These are phyloP conservation scores for Staphylotrichum tortipilum DNA, from an alignment of 495 filamentous ascomycete genomes.

Conservation along the genomic window DNA sequence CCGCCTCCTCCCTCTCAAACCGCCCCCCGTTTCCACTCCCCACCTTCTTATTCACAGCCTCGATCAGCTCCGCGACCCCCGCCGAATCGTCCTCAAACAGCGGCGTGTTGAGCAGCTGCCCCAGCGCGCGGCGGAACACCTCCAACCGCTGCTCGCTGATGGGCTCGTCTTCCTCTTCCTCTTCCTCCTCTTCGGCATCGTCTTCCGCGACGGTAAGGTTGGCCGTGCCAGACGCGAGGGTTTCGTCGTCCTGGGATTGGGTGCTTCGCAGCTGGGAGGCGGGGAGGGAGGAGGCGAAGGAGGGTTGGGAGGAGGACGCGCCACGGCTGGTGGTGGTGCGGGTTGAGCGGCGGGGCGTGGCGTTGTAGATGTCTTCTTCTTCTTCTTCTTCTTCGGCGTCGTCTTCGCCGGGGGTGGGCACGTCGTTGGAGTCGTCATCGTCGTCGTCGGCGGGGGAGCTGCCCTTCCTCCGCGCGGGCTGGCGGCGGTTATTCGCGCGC, in stretches of 20 bases:
- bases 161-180: slow-evolving; percentile 19
- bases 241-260: slow-evolving; percentile 28
- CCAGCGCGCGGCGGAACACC: slow-evolving; percentile 70
- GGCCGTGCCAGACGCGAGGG: slow-evolving; percentile 29
- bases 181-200: slow-evolving; percentile 18
- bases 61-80: slow-evolving; percentile 63
- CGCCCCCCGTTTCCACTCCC: slow-evolving; percentile 29
- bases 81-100: slow-evolving; percentile 77
- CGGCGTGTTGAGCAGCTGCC: slow-evolving; percentile 65
- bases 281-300: slow-evolving; percentile 40
- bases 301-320: slow-evolving; percentile 32
- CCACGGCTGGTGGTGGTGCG: slow-evolving; percentile 20
- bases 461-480: slow-evolving; percentile 9
- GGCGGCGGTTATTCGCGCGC: slow-evolving; percentile 19
- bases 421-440: background rate
- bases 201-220: slow-evolving; percentile 25
- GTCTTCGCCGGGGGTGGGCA: slow-evolving; percentile 9
- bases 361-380: slow-evolving; percentile 33
- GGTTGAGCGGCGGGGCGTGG: slow-evolving; percentile 31
- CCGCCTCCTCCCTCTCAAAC: slow-evolving; percentile 66
- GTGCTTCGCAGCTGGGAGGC: slow-evolving; percentile 37
- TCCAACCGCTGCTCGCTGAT: slow-evolving; percentile 58
- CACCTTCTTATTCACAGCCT: slow-evolving; percentile 68
- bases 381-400: slow-evolving; percentile 17
- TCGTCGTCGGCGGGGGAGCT: slow-evolving; percentile 7